These are phyloP conservation scores for Leccinum solheimii DNA, from an alignment of 1,284 basidiomycete genomes.

Conservation along the genomic window DNA sequence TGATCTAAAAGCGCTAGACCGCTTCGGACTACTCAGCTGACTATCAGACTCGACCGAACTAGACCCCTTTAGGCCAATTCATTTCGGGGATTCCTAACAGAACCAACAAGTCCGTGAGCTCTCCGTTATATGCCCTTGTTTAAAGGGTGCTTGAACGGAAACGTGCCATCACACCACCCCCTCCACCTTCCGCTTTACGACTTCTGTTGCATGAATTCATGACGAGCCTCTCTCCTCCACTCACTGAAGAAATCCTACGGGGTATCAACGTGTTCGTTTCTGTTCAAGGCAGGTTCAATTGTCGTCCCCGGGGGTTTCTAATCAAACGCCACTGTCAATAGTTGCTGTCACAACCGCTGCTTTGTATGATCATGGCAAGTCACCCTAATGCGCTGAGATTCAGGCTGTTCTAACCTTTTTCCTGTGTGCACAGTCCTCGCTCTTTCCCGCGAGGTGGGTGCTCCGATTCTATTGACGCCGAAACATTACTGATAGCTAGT, in stretches of 20 bases:
- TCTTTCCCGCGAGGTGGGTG: conserved; percentile 30
- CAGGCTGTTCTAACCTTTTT: neutral
- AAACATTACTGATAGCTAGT: conserved; percentile 2
- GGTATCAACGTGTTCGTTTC: conserved; percentile 20
- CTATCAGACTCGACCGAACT: neutral
- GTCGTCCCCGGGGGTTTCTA: neutral
- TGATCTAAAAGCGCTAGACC: neutral
- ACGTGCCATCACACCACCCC: neutral
- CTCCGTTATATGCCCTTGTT: conserved; percentile 4
- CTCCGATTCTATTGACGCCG: neutral
- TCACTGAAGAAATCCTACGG: neutral
- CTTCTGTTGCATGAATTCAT: conserved; percentile 2
- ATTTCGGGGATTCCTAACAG: conserved; percentile 9
- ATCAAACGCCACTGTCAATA: conserved; percentile 13
- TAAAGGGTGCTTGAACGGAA: conserved; percentile 17
- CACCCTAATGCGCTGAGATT: neutral
- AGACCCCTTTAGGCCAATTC: conserved; percentile 11
- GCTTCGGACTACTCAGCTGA: neutral
- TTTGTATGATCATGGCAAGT: conserved; percentile 33
- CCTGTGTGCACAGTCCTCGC: conserved; percentile 19
- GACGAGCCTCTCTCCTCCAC: conserved; percentile 27
- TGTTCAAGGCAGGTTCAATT: conserved; percentile 23
- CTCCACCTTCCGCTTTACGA: conserved; percentile 1
- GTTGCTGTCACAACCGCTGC: conserved; percentile 32
- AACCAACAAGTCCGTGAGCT: conserved; percentile 1